Evolutionary conservation across 208 protist species (phyloP).

Genomic region (Wallacemonas sp.): DNA sequence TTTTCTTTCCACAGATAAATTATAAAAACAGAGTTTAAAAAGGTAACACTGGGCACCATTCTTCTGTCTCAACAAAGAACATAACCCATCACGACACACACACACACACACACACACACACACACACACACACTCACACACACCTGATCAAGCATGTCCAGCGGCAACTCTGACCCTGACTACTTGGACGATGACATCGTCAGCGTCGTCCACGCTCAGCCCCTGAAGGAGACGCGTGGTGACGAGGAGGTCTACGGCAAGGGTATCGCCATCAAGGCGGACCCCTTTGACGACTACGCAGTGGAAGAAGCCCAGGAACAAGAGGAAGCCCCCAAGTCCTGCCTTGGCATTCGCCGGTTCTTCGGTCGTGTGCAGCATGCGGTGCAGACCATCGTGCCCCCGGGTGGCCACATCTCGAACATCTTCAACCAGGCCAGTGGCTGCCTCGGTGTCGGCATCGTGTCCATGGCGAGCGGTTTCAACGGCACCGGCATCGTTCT

Average conservation of each 20-base stretch:
- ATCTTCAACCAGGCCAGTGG: slow-evolving; percentile 61
- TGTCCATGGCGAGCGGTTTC: slow-evolving; percentile 65
- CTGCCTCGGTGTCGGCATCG: slow-evolving; percentile 62
- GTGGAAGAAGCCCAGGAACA: not conserved
- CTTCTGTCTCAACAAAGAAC: too few species aligned
- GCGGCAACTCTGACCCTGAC: slow-evolving; percentile 7
- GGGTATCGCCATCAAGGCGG: not conserved
- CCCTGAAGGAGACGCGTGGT: not conserved
- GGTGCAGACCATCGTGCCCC: slow-evolving; percentile 33
- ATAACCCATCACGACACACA: too few species aligned
- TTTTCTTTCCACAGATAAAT: too few species aligned
- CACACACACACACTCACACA: not conserved
- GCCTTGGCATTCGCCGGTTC: not conserved
- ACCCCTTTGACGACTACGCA: not conserved
- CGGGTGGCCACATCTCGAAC: slow-evolving; percentile 52
- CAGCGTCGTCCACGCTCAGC: slow-evolving; percentile 3
- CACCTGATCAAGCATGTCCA: slow-evolving; percentile 4
- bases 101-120: too few species aligned
- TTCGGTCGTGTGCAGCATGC: not conserved
- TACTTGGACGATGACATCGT: slow-evolving; percentile 5
- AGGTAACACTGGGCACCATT: too few species aligned
- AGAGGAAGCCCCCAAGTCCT: not conserved
- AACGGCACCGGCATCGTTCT: slow-evolving; percentile 47
- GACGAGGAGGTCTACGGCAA: not conserved
- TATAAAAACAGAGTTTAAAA: too few species aligned